Evolutionary conservation across 179 eudicot species (phyloP).

Genomic region (Amaranthus tricolor): DNA sequence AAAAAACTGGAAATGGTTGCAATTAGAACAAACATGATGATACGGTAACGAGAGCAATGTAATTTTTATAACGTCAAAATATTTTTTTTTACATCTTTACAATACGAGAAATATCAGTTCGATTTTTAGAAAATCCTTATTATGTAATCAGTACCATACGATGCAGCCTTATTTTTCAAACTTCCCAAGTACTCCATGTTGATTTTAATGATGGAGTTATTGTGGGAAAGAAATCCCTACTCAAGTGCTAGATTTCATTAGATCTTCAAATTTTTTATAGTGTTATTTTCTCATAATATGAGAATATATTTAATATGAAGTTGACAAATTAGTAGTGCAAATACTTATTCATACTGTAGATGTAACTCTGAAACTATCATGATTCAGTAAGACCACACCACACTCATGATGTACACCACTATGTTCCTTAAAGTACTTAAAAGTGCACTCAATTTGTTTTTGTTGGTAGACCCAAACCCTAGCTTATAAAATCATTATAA

Average conservation of each 20-base stretch:
- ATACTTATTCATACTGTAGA: not conserved
- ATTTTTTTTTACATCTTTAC: no score
- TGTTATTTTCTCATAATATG: not conserved
- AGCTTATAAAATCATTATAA: not conserved
- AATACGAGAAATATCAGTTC: no score
- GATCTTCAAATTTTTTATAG: not conserved
- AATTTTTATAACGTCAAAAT: no score
- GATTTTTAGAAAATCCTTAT: no score
- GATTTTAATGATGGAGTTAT: not conserved
- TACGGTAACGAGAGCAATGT: no score
- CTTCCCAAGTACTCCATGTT: not conserved
- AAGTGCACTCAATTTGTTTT: slow-evolving; percentile 27
- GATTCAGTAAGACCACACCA: slow-evolving; percentile 28
- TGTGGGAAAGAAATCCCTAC: slow-evolving; percentile 16
- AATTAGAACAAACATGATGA: no score
- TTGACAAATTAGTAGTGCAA: slow-evolving; percentile 12
- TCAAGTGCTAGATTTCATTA: slow-evolving; percentile 1
- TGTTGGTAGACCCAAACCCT: slow-evolving; percentile 22
- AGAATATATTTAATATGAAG: not conserved
- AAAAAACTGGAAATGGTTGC: no score
- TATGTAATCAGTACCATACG: no score
- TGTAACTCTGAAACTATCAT: slow-evolving; percentile 2
- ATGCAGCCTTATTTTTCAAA: no score
- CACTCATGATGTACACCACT: slow-evolving; percentile 43
- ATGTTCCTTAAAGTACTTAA: slow-evolving; percentile 25